phyloP scores from a whole-genome alignment of 805 yeast genomes.

The Lachancea meyersii region DNA sequence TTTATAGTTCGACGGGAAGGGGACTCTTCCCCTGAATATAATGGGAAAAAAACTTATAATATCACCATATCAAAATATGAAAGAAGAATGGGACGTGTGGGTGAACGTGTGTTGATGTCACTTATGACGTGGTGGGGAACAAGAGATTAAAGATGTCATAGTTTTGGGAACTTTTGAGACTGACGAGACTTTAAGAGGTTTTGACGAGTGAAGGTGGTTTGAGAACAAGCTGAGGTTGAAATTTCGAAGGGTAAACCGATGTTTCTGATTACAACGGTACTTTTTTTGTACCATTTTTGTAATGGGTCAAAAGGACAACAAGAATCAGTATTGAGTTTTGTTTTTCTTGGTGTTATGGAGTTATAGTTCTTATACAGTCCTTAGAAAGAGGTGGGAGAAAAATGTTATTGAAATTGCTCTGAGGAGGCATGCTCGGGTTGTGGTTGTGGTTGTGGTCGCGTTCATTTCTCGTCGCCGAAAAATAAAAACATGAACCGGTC shows the following conservation, averaged over 20 bases:
- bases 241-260: not conserved
- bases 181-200: not conserved
- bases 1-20: not conserved
- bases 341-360: no score
- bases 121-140: not conserved
- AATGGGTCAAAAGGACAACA: no score
- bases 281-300: no score
- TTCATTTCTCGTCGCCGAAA: slow-evolving; percentile 12
- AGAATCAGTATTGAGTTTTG: no score
- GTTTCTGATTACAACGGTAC: not conserved
- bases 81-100: not conserved
- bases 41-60: not conserved
- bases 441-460: not conserved
- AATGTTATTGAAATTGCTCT: no score
- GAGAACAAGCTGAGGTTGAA: not conserved
- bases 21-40: not conserved
- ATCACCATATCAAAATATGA: no score
- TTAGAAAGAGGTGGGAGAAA: no score
- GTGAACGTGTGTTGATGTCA: not conserved
- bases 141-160: not conserved
- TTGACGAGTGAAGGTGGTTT: no score
- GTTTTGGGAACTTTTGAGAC: not conserved
- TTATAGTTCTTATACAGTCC: no score
- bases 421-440: no score
- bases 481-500: slow-evolving; percentile 12